Percentiles rank a stretch among this genome's conserved stretches.
phyloP scores from a whole-genome alignment of 495 filamentous ascomycete genomes.

The Bryoglossum gracile region DNA sequence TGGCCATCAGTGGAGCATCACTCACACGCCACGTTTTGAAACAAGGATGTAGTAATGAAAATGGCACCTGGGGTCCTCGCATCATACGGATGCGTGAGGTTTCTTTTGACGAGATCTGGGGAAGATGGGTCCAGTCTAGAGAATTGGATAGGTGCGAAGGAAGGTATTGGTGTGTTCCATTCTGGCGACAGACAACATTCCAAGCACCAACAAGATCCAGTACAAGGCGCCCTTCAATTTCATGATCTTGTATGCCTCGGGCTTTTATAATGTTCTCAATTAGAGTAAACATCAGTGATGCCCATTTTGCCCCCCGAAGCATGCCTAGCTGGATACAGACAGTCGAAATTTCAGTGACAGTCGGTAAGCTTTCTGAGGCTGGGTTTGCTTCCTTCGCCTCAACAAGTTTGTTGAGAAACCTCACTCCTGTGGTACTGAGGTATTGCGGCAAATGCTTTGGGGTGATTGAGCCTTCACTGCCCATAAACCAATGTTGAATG shows the following conservation, averaged over 20 bases:
- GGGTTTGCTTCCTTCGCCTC: slow-evolving; percentile 30
- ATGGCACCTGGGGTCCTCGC: slow-evolving; percentile 13
- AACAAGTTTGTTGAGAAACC: slow-evolving; percentile 25
- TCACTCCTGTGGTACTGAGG: slow-evolving; percentile 4
- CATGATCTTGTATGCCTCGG: neutral
- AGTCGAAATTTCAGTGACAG: slow-evolving; percentile 33
- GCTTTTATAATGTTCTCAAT: slow-evolving; percentile 7
- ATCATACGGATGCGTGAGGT: slow-evolving; percentile 16
- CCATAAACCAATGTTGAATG: slow-evolving; percentile 25
- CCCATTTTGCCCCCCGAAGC: slow-evolving; percentile 16
- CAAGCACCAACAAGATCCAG: slow-evolving; percentile 20
- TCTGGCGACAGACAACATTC: slow-evolving; percentile 22
- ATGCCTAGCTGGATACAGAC: slow-evolving; percentile 26
- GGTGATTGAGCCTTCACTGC: neutral
- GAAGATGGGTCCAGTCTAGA: slow-evolving; percentile 21
- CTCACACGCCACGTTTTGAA: slow-evolving; percentile 23
- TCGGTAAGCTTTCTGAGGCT: slow-evolving; percentile 29
- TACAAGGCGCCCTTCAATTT: slow-evolving; percentile 2
- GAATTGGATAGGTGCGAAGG: neutral
- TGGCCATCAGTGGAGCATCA: slow-evolving; percentile 27
- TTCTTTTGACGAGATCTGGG: slow-evolving; percentile 1
- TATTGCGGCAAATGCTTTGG: slow-evolving; percentile 3
- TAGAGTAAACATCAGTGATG: slow-evolving; percentile 13
- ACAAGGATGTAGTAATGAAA: slow-evolving; percentile 31
- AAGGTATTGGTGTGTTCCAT: slow-evolving; percentile 2